phyloP scores from a whole-genome alignment of 2,329 filamentous ascomycete species.

The Colletotrichum aenigma region DNA sequence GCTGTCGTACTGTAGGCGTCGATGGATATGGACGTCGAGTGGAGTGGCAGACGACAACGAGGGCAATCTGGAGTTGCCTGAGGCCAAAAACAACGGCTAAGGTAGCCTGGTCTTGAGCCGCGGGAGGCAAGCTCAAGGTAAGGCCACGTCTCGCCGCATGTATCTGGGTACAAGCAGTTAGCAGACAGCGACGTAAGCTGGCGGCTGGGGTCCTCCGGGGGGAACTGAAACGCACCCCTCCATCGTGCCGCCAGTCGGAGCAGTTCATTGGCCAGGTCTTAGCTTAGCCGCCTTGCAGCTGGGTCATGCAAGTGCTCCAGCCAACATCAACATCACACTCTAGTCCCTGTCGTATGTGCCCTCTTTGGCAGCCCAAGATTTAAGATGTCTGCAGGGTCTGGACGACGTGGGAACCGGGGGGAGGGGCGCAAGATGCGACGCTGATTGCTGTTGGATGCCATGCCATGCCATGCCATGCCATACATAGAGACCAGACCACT shows the following conservation, averaged over 20 bases:
- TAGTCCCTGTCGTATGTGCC: conserved; percentile 10
- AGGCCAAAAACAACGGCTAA: neutral
- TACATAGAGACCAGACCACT: neutral
- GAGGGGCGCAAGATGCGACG: neutral
- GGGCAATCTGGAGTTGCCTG: neutral
- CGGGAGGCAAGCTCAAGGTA: neutral
- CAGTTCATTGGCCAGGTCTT: conserved; percentile 16
- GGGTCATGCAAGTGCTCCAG: conserved; percentile 23
- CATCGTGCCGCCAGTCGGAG: neutral
- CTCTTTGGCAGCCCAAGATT: conserved; percentile 15
- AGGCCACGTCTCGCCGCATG: neutral
- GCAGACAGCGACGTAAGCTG: neutral
- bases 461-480: neutral
- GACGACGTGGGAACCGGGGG: conserved; percentile 10
- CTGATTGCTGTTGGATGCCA: conserved; percentile 5
- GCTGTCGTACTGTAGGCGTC: neutral
- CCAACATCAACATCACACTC: conserved; percentile 16
- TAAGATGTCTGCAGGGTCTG: conserved; percentile 22
- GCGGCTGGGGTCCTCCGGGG: neutral
- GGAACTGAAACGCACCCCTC: conserved; percentile 19
- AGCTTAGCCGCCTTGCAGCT: conserved; percentile 25
- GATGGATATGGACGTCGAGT: neutral
- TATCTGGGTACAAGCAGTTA: conserved; percentile 5
- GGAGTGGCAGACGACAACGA: neutral
- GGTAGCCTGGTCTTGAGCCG: neutral